phyloP scores from a whole-genome alignment of 306 rosid species.

The Begonia loranthoides region DNA sequence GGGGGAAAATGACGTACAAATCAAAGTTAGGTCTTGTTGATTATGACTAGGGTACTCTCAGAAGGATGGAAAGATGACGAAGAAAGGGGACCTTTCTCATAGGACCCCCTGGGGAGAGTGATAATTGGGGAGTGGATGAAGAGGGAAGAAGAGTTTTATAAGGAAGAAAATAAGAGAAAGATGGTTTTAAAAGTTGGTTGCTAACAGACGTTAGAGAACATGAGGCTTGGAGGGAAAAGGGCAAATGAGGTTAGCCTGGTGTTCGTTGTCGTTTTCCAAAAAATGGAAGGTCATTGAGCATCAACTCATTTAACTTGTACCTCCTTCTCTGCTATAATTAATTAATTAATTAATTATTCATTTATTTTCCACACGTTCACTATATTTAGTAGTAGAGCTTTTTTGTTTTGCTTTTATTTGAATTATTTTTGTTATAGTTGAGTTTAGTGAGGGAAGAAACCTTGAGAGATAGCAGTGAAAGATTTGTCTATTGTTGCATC shows the following conservation, averaged over 20 bases:
- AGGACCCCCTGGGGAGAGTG: constrained; percentile 12
- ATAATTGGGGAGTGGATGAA: not conserved
- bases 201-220: constrained; percentile 7
- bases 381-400: too few relatives aligned
- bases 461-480: too few relatives aligned
- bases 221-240: constrained; percentile 19
- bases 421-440: too few relatives aligned
- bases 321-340: too few relatives aligned
- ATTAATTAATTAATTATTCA: too few relatives aligned
- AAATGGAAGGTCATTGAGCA: constrained; percentile 12
- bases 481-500: too few relatives aligned
- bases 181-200: constrained; percentile 10
- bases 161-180: not conserved
- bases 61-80: constrained; percentile 6
- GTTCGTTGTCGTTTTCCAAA: constrained; percentile 7
- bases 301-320: too few relatives aligned
- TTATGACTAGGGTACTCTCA: not conserved
- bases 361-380: too few relatives aligned
- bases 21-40: not conserved
- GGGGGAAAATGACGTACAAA: not conserved
- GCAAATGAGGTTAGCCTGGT: constrained; percentile 6
- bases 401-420: too few relatives aligned
- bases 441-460: too few relatives aligned
- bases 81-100: constrained; percentile 8
- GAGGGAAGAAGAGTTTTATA: not conserved